These are phyloP conservation scores for Thalassiosira exigua DNA, from an alignment of 352 stramenopile genomes.

Conservation along the genomic window DNA sequence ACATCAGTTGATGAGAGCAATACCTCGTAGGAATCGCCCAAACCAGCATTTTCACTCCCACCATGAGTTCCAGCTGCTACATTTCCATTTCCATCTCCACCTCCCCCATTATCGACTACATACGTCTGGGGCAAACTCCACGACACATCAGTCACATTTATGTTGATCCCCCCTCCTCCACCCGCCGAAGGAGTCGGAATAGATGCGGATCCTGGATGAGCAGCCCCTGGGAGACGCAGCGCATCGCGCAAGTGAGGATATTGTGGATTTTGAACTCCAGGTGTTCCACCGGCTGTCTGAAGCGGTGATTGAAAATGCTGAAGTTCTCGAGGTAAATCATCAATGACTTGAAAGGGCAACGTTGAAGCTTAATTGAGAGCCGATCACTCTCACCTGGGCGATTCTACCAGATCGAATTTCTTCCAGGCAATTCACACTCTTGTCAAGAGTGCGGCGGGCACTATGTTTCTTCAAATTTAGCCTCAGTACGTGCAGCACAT, in stretches of 20 bases:
- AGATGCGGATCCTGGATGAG: conserved; percentile 11
- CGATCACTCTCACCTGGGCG: conserved; percentile 49
- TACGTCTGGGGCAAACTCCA: conserved; percentile 77
- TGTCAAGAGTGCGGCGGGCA: conserved; percentile 35
- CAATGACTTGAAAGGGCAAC: conserved; percentile 4
- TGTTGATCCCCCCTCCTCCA: conserved; percentile 63
- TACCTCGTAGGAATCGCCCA: conserved; percentile 43
- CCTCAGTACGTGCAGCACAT: conserved; percentile 65
- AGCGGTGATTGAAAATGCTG: conserved; percentile 50
- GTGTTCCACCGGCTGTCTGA: conserved; percentile 27
- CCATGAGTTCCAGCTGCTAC: background rate
- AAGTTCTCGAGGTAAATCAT: conserved; percentile 1
- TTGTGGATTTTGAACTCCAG: conserved; percentile 42
- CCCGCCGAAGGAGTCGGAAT: conserved; percentile 42
- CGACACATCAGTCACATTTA: conserved; percentile 76
- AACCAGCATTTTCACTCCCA: conserved; percentile 22
- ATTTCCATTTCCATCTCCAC: conserved; percentile 32
- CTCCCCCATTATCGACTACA: conserved; percentile 35
- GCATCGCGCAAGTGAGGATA: conserved; percentile 54
- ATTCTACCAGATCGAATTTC: conserved; percentile 71
- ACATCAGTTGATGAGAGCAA: conserved; percentile 21
- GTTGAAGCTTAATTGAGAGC: background rate
- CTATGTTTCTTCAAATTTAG: conserved; percentile 30
- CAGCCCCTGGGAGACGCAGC: conserved; percentile 29
- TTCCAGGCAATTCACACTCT: conserved; percentile 44